A percentile compares a stretch with the other conserved stretches of the same genome.
These are phyloP conservation scores for Volvariella volvacea DNA, from an alignment of 1,284 basidiomycete genomes.

Conservation along the genomic window DNA sequence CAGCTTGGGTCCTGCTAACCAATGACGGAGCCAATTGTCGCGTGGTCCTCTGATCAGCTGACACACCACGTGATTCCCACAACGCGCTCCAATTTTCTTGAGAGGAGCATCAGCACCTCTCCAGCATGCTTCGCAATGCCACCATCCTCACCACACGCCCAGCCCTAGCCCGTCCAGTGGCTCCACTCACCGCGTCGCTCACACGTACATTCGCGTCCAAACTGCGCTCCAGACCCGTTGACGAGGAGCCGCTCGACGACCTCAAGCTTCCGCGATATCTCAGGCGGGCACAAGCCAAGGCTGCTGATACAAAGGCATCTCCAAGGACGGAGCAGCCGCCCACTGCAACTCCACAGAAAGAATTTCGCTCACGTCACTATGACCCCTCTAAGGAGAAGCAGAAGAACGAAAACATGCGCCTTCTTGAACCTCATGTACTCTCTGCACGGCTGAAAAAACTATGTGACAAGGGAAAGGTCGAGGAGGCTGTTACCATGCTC, in stretches of 20 bases:
- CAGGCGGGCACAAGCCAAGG: constrained; percentile 16
- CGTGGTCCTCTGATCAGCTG: too few relatives aligned
- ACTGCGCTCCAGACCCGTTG: background rate
- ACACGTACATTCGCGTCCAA: background rate
- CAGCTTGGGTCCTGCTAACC: background rate
- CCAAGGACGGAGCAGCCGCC: constrained; percentile 11
- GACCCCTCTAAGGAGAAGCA: constrained; percentile 19
- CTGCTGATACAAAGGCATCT: too few relatives aligned
- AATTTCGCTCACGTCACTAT: constrained; percentile 30
- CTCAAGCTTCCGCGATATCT: constrained; percentile 23
- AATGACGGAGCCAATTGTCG: too few relatives aligned
- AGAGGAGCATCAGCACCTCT: too few relatives aligned
- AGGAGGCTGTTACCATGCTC: constrained; percentile 55
- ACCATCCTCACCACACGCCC: too few relatives aligned
- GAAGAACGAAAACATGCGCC: constrained; percentile 21
- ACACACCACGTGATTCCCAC: too few relatives aligned
- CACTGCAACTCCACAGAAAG: constrained; percentile 8
- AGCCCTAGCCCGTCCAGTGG: too few relatives aligned
- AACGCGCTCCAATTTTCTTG: too few relatives aligned
- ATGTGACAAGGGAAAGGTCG: constrained; percentile 43
- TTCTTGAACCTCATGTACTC: constrained; percentile 55
- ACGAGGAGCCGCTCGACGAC: constrained; percentile 3
- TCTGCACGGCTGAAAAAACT: constrained; percentile 49
- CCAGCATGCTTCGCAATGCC: too few relatives aligned
- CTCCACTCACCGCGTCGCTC: background rate